Conservation (phyloP, 2,329 filamentous ascomycete species). For the Coleophoma cylindrospora region DNA sequence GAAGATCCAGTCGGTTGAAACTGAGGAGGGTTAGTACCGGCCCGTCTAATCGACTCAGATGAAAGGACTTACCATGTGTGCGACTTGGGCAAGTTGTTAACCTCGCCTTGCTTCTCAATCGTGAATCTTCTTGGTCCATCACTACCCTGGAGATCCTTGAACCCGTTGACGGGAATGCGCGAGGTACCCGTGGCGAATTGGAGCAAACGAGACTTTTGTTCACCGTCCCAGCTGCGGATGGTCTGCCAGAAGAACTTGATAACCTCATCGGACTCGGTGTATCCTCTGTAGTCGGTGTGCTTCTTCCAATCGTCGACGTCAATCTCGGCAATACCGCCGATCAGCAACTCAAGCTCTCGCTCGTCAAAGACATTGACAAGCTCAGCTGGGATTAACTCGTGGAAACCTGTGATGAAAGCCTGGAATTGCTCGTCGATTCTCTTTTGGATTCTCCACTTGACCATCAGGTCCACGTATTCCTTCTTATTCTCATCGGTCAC, state of each 20-base stretch:
- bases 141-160: slow-evolving; percentile 97
- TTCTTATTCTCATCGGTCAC: slow-evolving; percentile 99
- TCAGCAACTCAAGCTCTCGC: slow-evolving; percentile 90
- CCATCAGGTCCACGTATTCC: slow-evolving; percentile 97
- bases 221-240: slow-evolving; percentile 93
- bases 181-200: slow-evolving; percentile 98
- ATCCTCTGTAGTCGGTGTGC: slow-evolving; percentile 97
- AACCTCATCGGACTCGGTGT: slow-evolving; percentile 95
- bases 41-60: neutral
- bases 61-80: slow-evolving; percentile 79
- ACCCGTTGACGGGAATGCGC: slow-evolving; percentile 96
- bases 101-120: slow-evolving; percentile 94
- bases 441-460: slow-evolving; percentile 99
- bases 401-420: slow-evolving; percentile 94
- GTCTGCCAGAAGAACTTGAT: slow-evolving; percentile 99
- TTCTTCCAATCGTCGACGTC: slow-evolving; percentile 99
- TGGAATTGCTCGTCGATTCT: slow-evolving; percentile 98
- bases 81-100: slow-evolving; percentile 87
- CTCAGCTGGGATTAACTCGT: slow-evolving; percentile 93
- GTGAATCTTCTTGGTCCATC: slow-evolving; percentile 94
- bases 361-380: slow-evolving; percentile 98
- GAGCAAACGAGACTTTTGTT: slow-evolving; percentile 92
- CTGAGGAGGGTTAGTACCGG: slow-evolving; percentile 38
- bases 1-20: slow-evolving; percentile 95
- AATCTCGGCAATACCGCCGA: slow-evolving; percentile 99